Evolutionary conservation across 2,329 filamentous ascomycete genomes (phyloP).

Genomic region (Cladosporium sp.): DNA sequence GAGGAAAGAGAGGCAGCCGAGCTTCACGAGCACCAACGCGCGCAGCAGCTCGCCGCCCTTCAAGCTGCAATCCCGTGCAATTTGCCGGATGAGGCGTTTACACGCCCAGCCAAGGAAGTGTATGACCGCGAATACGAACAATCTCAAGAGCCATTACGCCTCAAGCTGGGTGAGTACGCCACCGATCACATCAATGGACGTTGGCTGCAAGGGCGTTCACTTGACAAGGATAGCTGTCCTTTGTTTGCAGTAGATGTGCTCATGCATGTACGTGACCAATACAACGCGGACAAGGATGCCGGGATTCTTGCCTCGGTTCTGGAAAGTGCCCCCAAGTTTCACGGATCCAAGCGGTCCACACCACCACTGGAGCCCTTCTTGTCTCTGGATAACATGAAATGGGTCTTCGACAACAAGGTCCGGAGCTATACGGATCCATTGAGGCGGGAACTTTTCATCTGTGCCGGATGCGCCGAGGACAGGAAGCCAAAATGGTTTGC

Average conservation of each 20-base stretch:
- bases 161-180: constrained; percentile 60
- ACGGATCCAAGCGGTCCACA: constrained; percentile 15
- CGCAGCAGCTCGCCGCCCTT: constrained; percentile 38
- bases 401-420: constrained; percentile 73
- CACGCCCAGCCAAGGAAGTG: constrained; percentile 52
- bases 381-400: constrained; percentile 81
- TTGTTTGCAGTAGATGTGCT: constrained; percentile 70
- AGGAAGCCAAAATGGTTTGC: constrained; percentile 63
- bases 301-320: constrained; percentile 18
- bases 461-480: constrained; percentile 59
- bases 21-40: constrained; percentile 48
- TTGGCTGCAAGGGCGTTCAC: constrained; percentile 60
- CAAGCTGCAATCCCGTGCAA: constrained; percentile 45
- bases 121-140: constrained; percentile 68
- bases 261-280: constrained; percentile 51
- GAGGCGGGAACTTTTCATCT: constrained; percentile 70
- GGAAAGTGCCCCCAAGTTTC: constrained; percentile 13
- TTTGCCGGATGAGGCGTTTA: constrained; percentile 44
- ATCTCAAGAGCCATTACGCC: constrained; percentile 61
- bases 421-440: constrained; percentile 62
- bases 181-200: constrained; percentile 63
- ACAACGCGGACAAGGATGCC: constrained; percentile 36
- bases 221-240: constrained; percentile 59
- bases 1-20: constrained; percentile 63
- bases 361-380: constrained; percentile 37